Conservation (phyloP, 148 eudicot genomes). For the Silene latifolia region DNA sequence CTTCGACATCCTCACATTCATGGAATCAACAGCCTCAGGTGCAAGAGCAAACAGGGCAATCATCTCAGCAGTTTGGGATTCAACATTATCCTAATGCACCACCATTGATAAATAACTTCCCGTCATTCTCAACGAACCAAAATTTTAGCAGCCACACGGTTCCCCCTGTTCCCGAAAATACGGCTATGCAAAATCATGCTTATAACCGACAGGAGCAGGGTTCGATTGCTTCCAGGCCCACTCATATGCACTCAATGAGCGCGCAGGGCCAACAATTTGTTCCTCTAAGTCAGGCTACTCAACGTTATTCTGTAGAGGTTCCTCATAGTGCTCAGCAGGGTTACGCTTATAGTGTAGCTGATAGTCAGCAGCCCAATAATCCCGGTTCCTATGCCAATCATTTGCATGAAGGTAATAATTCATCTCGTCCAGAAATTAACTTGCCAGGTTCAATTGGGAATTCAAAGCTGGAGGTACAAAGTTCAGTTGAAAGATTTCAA, state of each 20-base stretch:
- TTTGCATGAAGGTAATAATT: slow-evolving; percentile 29
- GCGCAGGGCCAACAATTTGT: slow-evolving; percentile 41
- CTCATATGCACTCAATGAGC: slow-evolving; percentile 19
- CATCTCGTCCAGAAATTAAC: slow-evolving; percentile 31
- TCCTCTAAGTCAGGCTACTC: slow-evolving; percentile 39
- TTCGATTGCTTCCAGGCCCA: slow-evolving; percentile 38
- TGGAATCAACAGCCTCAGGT: slow-evolving; percentile 53
- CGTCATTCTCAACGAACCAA: slow-evolving; percentile 28
- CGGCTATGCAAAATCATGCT: slow-evolving; percentile 45
- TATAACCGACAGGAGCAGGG: slow-evolving; percentile 43
- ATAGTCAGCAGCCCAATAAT: slow-evolving; percentile 38
- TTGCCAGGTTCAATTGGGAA: slow-evolving; percentile 34
- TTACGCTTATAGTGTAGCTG: slow-evolving; percentile 42
- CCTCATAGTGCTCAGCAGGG: slow-evolving; percentile 40
- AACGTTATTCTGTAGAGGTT: slow-evolving; percentile 39
- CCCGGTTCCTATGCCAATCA: slow-evolving; percentile 39
- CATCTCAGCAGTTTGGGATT: slow-evolving; percentile 40
- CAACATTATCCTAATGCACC: slow-evolving; percentile 41
- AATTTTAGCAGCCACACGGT: slow-evolving; percentile 28
- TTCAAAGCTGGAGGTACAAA: slow-evolving; percentile 24
- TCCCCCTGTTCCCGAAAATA: slow-evolving; percentile 28
- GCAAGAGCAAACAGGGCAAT: slow-evolving; percentile 37
- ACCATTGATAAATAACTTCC: slow-evolving; percentile 34
- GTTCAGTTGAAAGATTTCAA: slow-evolving; percentile 45
- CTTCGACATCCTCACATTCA: slow-evolving; percentile 39